Base-by-base conservation (phyloP, 176 grass and related monocot genomes). In the Oryza meyeriana region DNA sequence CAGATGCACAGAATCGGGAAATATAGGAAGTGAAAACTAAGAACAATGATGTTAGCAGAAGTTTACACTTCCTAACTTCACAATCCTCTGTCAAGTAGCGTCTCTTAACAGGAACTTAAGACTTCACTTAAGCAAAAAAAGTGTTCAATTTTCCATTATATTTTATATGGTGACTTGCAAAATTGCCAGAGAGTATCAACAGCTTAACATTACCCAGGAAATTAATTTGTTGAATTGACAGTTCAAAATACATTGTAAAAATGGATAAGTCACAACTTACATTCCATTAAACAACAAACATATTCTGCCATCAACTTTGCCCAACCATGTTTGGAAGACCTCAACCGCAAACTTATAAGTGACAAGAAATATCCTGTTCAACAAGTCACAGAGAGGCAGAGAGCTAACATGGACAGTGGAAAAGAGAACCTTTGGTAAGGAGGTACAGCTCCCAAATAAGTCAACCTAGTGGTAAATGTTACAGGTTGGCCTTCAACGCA, bases 321-420 rank as follows among this genome's bases (percentile, higher is more conserved):
- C 28, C 14, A 77, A 44, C 20, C 16, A 61, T 64, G 20, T 64
- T 74, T 74, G 20, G 20, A 63, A 30, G 20, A 81, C 47, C 47
- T 68, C 32, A 48, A 36, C 47, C 52, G 24, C 52, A 58, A 35
- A 79, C 29, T 45, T 41, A 44, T 61, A 7, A 50, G 31, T 52
- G 52, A 81, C 38, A 16, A 48, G 12, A 58, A 58, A 78, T 82
- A 1, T 52, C 40, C 33, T 33, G 59, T 50, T 32, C 26, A 64
- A 39, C 35, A 22, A 61, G 3, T 84, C 35, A 81, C 35, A 81
- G 71, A 38, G 27, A 22, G 50, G 76, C 35, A 81, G 71, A 38
- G 27, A 22, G 50, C 10, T 50, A 59, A 40, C 31, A 75, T 80
- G 41, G 57, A 55, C 30, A 70, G 41, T 48, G 18, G 61, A 71